A percentile compares a stretch with the other conserved stretches of the same genome.
Evolutionary conservation across 352 stramenopile genomes (phyloP).

Genomic region (Globisporangium emineosum): DNA sequence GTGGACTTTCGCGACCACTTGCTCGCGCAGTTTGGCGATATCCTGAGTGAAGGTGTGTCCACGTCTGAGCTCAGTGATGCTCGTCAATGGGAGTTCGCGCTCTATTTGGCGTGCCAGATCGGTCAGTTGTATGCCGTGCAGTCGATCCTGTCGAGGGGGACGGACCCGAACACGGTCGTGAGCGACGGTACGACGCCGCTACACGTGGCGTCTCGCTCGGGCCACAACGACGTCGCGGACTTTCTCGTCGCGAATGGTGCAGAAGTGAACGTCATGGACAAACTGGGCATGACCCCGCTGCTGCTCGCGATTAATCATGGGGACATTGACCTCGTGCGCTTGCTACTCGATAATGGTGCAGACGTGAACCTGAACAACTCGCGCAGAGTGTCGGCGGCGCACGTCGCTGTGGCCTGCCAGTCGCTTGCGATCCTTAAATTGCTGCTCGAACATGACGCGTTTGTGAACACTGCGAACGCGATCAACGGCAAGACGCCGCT

Average conservation of each 20-base stretch:
- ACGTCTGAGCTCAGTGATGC: slow-evolving; percentile 21
- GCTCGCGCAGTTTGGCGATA: slow-evolving; percentile 29
- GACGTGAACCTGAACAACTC: slow-evolving; percentile 48
- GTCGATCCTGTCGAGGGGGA: slow-evolving; percentile 41
- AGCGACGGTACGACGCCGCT: slow-evolving; percentile 39
- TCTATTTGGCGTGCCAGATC: slow-evolving; percentile 50
- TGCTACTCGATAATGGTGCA: slow-evolving; percentile 43
- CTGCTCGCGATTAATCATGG: slow-evolving; percentile 47
- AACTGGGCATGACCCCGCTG: slow-evolving; percentile 44
- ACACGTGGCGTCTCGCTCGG: slow-evolving; percentile 41
- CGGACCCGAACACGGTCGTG: slow-evolving; percentile 36
- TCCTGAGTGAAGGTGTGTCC: not conserved
- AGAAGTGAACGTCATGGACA: slow-evolving; percentile 36
- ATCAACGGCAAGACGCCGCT: slow-evolving; percentile 54
- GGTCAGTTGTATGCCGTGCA: slow-evolving; percentile 43
- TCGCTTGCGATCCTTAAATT: slow-evolving; percentile 34
- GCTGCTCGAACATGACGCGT: slow-evolving; percentile 42
- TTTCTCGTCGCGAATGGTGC: slow-evolving; percentile 44
- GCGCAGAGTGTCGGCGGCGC: slow-evolving; percentile 42
- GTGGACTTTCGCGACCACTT: slow-evolving; percentile 49
- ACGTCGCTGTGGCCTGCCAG: slow-evolving; percentile 49
- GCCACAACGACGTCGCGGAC: slow-evolving; percentile 41
- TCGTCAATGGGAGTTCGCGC: slow-evolving; percentile 46
- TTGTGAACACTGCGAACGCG: slow-evolving; percentile 44
- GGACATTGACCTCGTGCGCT: slow-evolving; percentile 37